These are phyloP conservation scores for Taphrina sp. DNA, from an alignment of 1,139 yeast species.

Conservation along the genomic window DNA sequence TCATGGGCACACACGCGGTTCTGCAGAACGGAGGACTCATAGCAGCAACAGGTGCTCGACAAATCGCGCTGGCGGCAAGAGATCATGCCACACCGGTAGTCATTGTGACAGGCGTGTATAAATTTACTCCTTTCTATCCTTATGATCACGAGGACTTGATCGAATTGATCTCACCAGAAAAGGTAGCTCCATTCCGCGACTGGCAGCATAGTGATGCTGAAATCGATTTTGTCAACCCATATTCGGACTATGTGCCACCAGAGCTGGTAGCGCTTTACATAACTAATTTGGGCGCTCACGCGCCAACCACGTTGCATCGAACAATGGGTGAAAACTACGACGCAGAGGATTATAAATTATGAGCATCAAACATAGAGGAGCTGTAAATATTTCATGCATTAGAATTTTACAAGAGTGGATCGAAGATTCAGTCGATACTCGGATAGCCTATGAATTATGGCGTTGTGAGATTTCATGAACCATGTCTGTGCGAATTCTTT, in stretches of 20 bases:
- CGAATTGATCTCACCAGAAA: slow-evolving; percentile 91
- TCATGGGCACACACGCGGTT: slow-evolving; percentile 81
- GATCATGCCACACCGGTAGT: slow-evolving; percentile 93
- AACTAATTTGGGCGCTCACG: slow-evolving; percentile 92
- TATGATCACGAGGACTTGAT: slow-evolving; percentile 83
- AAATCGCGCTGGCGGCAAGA: slow-evolving; percentile 93
- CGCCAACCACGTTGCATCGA: slow-evolving; percentile 94
- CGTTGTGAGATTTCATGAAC: no score
- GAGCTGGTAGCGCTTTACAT: slow-evolving; percentile 91
- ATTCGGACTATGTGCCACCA: slow-evolving; percentile 87
- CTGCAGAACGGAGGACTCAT: slow-evolving; percentile 96
- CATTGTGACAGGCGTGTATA: slow-evolving; percentile 90
- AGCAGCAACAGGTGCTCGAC: slow-evolving; percentile 84
- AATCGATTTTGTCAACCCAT: slow-evolving; percentile 86
- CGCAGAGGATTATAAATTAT: slow-evolving; percentile 31
- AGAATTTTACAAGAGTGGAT: no score
- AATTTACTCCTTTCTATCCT: slow-evolving; percentile 90
- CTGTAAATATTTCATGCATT: no score
- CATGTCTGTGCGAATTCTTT: no score
- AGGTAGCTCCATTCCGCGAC: slow-evolving; percentile 59
- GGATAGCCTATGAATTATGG: no score
- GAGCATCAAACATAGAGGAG: no score
- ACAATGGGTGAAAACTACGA: slow-evolving; percentile 86
- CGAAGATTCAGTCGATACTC: no score
- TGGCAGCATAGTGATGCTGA: slow-evolving; percentile 49